Percentiles rank a stretch among this genome's conserved stretches.
Evolutionary conservation across 352 stramenopile species (phyloP).

Genomic region (Phytopythium delawarense): DNA sequence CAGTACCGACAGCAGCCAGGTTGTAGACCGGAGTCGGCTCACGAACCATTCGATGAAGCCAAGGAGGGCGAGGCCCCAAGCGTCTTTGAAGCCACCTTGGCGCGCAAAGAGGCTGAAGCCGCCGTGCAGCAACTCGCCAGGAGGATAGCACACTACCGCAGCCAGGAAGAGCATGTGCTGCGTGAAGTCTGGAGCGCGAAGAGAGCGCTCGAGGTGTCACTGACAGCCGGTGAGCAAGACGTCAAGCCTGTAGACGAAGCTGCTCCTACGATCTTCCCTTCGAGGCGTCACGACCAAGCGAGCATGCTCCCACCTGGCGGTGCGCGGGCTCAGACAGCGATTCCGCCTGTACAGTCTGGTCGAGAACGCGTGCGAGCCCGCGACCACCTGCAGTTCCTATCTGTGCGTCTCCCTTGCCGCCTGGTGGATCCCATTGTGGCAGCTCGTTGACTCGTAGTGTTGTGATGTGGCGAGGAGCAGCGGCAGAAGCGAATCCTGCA

Average conservation of each 20-base stretch:
- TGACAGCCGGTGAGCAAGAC: conserved; percentile 5
- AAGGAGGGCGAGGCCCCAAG: conserved; percentile 9
- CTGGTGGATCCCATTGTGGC: not conserved
- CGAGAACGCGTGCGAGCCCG: conserved; percentile 26
- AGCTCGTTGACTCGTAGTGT: not conserved
- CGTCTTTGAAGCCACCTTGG: conserved; percentile 41
- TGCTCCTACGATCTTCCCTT: not conserved
- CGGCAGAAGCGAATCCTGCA: conserved; percentile 48
- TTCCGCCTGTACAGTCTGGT: not conserved
- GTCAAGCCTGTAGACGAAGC: not conserved
- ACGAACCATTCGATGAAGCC: not conserved
- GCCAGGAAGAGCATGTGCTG: conserved; percentile 51
- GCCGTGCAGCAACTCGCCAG: conserved; percentile 39
- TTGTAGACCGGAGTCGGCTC: not conserved
- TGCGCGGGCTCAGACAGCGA: not conserved
- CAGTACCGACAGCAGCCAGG: not conserved
- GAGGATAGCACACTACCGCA: conserved; percentile 46
- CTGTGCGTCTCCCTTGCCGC: conserved; percentile 14
- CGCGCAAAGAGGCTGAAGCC: conserved; percentile 53
- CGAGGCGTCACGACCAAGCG: not conserved
- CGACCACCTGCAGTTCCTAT: conserved; percentile 51
- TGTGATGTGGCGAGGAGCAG: conserved; percentile 13
- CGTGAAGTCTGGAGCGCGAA: conserved; percentile 48
- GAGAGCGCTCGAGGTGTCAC: conserved; percentile 24
- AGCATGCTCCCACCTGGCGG: not conserved